Percentiles rank a stretch among this genome's conserved stretches.
These are phyloP conservation scores for Carex parvula DNA, from an alignment of 176 grass and related monocot species.

Conservation along the genomic window DNA sequence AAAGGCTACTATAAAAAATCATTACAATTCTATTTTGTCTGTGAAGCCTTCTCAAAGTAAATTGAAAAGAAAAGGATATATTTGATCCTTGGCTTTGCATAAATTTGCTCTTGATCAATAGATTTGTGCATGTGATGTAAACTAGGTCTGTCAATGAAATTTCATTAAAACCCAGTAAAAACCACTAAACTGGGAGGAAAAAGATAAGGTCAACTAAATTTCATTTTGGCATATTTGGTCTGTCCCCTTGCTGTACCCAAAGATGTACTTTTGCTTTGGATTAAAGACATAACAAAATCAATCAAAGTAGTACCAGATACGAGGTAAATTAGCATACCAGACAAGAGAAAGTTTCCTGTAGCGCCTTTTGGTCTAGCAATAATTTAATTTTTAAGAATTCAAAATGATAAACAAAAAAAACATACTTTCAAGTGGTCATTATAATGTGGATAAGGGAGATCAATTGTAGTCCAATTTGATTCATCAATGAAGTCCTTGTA, in stretches of 20 bases:
- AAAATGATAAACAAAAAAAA: not conserved
- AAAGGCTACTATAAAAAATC: not conserved
- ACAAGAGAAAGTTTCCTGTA: too few relatives aligned
- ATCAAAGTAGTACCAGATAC: too few relatives aligned
- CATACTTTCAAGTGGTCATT: constrained; percentile 32
- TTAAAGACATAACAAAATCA: too few relatives aligned
- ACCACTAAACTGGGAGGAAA: too few relatives aligned
- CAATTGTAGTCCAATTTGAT: constrained; percentile 48
- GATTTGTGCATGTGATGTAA: not conserved
- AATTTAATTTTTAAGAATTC: not conserved
- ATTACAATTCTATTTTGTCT: not conserved
- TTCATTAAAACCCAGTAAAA: too few relatives aligned
- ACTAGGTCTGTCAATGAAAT: too few relatives aligned
- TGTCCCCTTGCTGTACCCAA: too few relatives aligned
- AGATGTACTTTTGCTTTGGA: too few relatives aligned
- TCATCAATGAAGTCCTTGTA: constrained; percentile 49
- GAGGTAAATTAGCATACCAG: too few relatives aligned
- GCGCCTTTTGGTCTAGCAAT: too few relatives aligned
- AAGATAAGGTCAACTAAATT: too few relatives aligned
- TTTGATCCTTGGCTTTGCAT: not conserved
- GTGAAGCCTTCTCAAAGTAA: not conserved
- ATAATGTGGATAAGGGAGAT: constrained; percentile 44
- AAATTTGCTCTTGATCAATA: not conserved
- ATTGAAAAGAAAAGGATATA: not conserved
- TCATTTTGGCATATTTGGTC: too few relatives aligned